These are phyloP conservation scores for Elsinoe ampelina DNA, from an alignment of 2,329 filamentous ascomycete genomes.

Conservation along the genomic window DNA sequence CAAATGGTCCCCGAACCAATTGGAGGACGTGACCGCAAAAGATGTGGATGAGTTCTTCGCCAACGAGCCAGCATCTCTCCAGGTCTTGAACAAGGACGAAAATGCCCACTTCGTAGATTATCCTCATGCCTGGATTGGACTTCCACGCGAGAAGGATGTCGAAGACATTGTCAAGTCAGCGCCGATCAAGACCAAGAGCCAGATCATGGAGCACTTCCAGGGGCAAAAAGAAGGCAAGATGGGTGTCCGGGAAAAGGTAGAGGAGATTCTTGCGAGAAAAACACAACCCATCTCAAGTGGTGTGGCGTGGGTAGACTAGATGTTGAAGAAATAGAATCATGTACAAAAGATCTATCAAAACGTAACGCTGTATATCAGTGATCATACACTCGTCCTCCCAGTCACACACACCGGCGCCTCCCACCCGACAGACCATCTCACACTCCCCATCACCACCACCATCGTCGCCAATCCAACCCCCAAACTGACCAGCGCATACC, in stretches of 20 bases:
- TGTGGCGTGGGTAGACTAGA: not conserved
- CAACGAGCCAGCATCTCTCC: conserved; percentile 40
- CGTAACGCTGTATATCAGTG: not conserved
- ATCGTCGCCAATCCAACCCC: conserved; percentile 48
- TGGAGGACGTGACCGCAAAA: conserved; percentile 54
- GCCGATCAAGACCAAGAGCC: conserved; percentile 26
- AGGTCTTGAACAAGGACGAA: conserved; percentile 47
- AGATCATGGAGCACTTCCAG: conserved; percentile 33
- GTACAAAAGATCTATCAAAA: not conserved
- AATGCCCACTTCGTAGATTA: conserved; percentile 57
- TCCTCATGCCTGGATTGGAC: conserved; percentile 58
- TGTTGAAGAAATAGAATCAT: not conserved
- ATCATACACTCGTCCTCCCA: conserved; percentile 14
- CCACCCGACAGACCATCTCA: conserved; percentile 56
- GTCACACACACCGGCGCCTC: conserved; percentile 28
- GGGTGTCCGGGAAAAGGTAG: conserved; percentile 49
- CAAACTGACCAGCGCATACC: conserved; percentile 58
- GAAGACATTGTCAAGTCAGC: conserved; percentile 32
- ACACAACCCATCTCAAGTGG: conserved; percentile 16
- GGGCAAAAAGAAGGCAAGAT: conserved; percentile 36
- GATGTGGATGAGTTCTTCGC: conserved; percentile 63
- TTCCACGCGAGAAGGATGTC: conserved; percentile 63
- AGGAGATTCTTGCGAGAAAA: conserved; percentile 48
- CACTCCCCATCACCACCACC: conserved; percentile 64
- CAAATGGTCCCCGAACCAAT: conserved; percentile 63